Evolutionary conservation across 2,329 filamentous ascomycete genomes (phyloP).

Genomic region (Apiospora malaysiana): DNA sequence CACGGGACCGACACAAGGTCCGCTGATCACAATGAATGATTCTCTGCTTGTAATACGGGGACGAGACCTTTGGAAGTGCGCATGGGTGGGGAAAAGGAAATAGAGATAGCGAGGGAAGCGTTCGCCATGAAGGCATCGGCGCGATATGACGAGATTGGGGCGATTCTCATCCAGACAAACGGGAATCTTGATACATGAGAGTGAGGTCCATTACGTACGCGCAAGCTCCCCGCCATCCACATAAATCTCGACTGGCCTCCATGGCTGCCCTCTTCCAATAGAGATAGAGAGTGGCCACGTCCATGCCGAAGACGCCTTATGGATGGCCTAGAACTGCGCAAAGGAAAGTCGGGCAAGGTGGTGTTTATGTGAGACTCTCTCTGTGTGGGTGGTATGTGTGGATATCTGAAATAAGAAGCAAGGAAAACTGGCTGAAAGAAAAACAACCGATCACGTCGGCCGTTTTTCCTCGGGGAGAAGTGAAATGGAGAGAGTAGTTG

Average conservation of each 20-base stretch:
- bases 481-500: conserved; percentile 35
- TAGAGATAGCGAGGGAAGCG: conserved; percentile 8
- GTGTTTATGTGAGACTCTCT: conserved; percentile 20
- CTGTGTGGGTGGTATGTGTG: not conserved
- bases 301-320: not conserved
- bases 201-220: conserved; percentile 20
- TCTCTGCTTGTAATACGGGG: not conserved
- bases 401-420: conserved; percentile 36
- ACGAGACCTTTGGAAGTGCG: not conserved
- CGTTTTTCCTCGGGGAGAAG: conserved; percentile 26
- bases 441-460: conserved; percentile 32
- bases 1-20: conserved; percentile 7
- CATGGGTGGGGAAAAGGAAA: conserved; percentile 12
- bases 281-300: not conserved
- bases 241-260: not conserved
- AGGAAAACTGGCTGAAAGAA: conserved; percentile 21
- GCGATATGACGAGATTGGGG: conserved; percentile 27
- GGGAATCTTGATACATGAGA: conserved; percentile 22
- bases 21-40: not conserved
- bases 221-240: not conserved
- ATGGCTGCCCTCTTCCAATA: not conserved
- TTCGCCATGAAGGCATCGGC: not conserved
- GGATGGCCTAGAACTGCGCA: conserved; percentile 27
- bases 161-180: conserved; percentile 25
- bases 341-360: conserved; percentile 31